These are phyloP conservation scores for Aspergillus puulaauensis DNA, from an alignment of 2,329 filamentous ascomycete genomes.

Conservation along the genomic window DNA sequence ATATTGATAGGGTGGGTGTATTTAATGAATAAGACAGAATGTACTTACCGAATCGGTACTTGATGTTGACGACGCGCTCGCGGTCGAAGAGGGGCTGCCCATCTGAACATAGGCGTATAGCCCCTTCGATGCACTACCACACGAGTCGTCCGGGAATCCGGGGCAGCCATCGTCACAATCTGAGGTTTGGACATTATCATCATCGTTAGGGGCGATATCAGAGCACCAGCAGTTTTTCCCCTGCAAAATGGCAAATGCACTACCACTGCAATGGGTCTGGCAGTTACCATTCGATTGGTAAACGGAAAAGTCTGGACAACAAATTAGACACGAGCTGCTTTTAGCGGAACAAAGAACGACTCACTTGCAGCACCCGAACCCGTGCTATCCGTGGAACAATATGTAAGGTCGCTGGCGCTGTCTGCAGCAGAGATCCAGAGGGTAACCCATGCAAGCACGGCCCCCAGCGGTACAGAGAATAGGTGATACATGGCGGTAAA, in stretches of 20 bases:
- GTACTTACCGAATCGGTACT: conserved; percentile 19
- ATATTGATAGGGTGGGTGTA: neutral
- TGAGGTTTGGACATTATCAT: conserved; percentile 26
- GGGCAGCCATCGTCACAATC: conserved; percentile 45
- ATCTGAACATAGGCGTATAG: conserved; percentile 47
- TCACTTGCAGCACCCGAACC: conserved; percentile 39
- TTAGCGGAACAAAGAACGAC: conserved; percentile 14
- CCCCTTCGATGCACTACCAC: conserved; percentile 40
- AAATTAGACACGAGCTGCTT: conserved; percentile 4
- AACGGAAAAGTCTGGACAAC: conserved; percentile 27
- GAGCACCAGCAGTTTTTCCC: conserved; percentile 52
- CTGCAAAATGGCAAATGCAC: conserved; percentile 48
- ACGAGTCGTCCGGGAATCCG: conserved; percentile 48
- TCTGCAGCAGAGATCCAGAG: neutral
- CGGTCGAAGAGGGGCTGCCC: conserved; percentile 33
- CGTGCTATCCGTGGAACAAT: conserved; percentile 49
- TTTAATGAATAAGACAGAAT: neutral
- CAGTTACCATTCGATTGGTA: conserved; percentile 51
- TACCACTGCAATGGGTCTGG: conserved; percentile 38
- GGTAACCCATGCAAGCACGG: conserved; percentile 23
- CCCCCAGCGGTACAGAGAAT: conserved; percentile 21
- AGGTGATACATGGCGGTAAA: conserved; percentile 23
- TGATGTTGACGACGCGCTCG: conserved; percentile 16
- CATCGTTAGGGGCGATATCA: conserved; percentile 43
- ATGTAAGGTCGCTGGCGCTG: conserved; percentile 27